These are phyloP conservation scores for Chernovozyma aurita DNA, from an alignment of 1,139 yeast genomes.

Conservation along the genomic window DNA sequence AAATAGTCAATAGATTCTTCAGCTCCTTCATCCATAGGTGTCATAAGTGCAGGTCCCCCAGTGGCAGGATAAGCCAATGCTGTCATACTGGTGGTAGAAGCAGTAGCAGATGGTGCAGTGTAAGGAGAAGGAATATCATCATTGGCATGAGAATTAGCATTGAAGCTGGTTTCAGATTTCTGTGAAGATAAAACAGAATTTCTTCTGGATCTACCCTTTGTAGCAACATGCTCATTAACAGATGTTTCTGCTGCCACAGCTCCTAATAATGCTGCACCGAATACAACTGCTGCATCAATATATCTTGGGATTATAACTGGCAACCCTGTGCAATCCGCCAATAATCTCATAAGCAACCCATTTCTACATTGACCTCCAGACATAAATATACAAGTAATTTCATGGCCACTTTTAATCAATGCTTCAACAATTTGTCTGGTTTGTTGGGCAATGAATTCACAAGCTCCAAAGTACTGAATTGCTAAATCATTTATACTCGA, in stretches of 20 bases:
- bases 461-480: conserved; percentile 81
- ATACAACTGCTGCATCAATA: conserved; percentile 94
- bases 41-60: conserved; percentile 34
- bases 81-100: conserved; percentile 52
- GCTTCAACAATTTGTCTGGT: conserved; percentile 90
- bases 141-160: conserved; percentile 11
- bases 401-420: conserved; percentile 77
- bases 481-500: conserved; percentile 80
- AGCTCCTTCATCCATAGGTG: conserved; percentile 45
- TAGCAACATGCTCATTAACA: conserved; percentile 33
- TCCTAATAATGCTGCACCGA: conserved; percentile 91
- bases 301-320: conserved; percentile 93
- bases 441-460: conserved; percentile 96
- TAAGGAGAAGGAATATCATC: conserved; percentile 56
- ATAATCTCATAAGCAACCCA: conserved; percentile 76
- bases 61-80: conserved; percentile 42
- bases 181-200: conserved; percentile 30
- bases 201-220: conserved; percentile 37
- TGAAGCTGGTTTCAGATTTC: conserved; percentile 29
- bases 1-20: conserved; percentile 45
- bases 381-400: conserved; percentile 72
- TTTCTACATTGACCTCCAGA: conserved; percentile 98
- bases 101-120: conserved; percentile 70
- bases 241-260: conserved; percentile 81
- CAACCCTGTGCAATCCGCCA: conserved; percentile 90